Evolutionary conservation across 108 stramenopile genomes (phyloP), one percentile per base, ranked within the genome.

Genomic region (Asterionellopsis glacialis): DNA sequence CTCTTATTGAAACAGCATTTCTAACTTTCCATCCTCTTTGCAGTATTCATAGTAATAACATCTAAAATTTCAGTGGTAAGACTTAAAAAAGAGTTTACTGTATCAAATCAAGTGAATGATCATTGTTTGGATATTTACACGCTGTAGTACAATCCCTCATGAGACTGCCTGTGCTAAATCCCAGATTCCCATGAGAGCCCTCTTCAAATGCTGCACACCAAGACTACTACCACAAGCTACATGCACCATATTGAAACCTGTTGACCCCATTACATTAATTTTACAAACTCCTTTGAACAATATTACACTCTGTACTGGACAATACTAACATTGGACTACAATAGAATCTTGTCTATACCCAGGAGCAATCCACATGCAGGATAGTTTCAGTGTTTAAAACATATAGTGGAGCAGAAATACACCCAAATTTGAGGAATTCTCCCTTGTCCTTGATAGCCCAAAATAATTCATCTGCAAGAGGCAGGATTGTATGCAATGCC

Each of bases 401-500:
- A 48, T 53, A 11, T 13, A 81, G 47, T 40, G 18, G 49, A 5
- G 33, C 33, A 33, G 33, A 33, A 2, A 7, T 33, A 2, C 33
- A 2, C 2, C 33, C 33, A 33, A 5, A 7, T 33, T 33, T 72
- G 25, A 72, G 58, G 51, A 45, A 72, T 22, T 74, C 74, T 2
- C 77, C 74, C 11, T 45, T 21, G 1, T 76, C 76, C 9, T 52
- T 27, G 26, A 67, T 40, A 23, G 77, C 75, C 45, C 70, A 63
- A 68, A 64, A 84, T 23, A 76, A 19, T 62, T 80, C 79, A 41
- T 78, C 72, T 0, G 45, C 15, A 55, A 40, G 55, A 9, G n/a
- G n/a, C n/a, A n/a, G 83, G 83, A 68, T 80, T 57, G 67, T 79
- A 81, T 13, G 75, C 68, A 10, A 84, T 74, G 14, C 83, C 83